These are phyloP conservation scores for Eucommia ulmoides DNA, from an alignment of 257 asterid species.

Conservation along the genomic window DNA sequence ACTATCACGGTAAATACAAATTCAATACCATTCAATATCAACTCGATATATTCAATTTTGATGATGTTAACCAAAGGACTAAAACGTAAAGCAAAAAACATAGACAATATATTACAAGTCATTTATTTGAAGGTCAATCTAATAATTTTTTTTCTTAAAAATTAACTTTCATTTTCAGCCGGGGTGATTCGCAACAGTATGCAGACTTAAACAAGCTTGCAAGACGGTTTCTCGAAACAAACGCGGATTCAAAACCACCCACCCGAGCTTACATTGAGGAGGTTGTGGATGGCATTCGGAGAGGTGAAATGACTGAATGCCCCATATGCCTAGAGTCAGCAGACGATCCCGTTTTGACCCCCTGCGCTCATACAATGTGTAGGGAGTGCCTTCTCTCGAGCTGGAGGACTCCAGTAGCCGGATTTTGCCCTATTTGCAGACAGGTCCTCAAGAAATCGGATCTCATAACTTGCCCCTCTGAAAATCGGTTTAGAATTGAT, in stretches of 20 bases:
- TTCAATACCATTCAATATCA: no score
- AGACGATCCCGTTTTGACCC: constrained; percentile 76
- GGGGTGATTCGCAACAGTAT: constrained; percentile 41
- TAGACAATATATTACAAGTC: no score
- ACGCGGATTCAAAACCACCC: constrained; percentile 26
- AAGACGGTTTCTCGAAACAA: constrained; percentile 37
- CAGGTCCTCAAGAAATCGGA: constrained; percentile 41
- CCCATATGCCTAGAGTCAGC: constrained; percentile 85
- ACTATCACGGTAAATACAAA: no score
- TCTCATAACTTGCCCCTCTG: constrained; percentile 61
- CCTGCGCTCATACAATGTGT: constrained; percentile 86
- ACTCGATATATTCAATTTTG: no score
- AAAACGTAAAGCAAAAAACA: no score
- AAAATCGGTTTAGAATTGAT: constrained; percentile 40
- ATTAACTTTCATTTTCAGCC: constrained; percentile 48
- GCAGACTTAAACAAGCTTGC: constrained; percentile 75
- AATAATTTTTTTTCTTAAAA: no score
- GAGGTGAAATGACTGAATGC: constrained; percentile 56
- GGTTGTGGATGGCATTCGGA: constrained; percentile 55
- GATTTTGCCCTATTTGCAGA: constrained; percentile 71
- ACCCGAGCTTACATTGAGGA: constrained; percentile 63
- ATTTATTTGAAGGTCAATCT: no score
- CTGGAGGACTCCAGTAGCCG: constrained; percentile 50
- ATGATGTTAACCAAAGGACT: no score
- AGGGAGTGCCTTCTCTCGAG: constrained; percentile 67